Evolutionary conservation across 495 filamentous ascomycete genomes (phyloP).

Genomic region (Geoglossum glabrum): DNA sequence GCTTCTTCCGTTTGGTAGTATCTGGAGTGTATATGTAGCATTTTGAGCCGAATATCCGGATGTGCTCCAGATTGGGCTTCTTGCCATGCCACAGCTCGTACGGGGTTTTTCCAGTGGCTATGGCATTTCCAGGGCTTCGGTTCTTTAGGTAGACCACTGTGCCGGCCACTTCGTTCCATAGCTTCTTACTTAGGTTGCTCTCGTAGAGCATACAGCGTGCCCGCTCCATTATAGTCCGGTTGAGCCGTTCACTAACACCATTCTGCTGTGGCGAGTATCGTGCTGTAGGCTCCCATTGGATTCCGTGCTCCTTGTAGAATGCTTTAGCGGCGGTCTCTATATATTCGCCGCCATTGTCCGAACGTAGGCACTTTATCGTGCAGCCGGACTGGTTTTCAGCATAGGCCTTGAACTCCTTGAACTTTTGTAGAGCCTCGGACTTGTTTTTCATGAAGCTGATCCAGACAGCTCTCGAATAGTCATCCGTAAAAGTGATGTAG

Average conservation of each 20-base stretch:
- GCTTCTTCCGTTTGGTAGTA: not conserved
- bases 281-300: conserved; percentile 1
- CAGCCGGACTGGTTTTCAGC: not conserved
- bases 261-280: conserved; percentile 3
- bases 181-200: not conserved
- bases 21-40: not conserved
- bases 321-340: not conserved
- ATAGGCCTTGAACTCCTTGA: not conserved
- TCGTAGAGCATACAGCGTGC: conserved; percentile 1
- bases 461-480: not conserved
- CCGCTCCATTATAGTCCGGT: not conserved
- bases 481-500: not conserved
- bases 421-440: not conserved
- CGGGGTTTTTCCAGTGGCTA: conserved; percentile 1
- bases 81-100: conserved; percentile 7
- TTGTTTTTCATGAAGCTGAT: conserved; percentile 1
- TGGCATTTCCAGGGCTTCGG: not conserved
- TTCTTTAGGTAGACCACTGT: conserved; percentile 2
- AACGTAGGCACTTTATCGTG: not conserved
- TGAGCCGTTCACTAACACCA: not conserved
- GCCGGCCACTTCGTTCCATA: conserved; percentile 1
- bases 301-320: not conserved
- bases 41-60: conserved; percentile 4
- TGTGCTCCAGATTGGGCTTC: conserved; percentile 4
- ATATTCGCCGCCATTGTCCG: conserved; percentile 4